Evolutionary conservation across 2,329 filamentous ascomycete genomes (phyloP).

Genomic region (Nigrograna mackinnonii): DNA sequence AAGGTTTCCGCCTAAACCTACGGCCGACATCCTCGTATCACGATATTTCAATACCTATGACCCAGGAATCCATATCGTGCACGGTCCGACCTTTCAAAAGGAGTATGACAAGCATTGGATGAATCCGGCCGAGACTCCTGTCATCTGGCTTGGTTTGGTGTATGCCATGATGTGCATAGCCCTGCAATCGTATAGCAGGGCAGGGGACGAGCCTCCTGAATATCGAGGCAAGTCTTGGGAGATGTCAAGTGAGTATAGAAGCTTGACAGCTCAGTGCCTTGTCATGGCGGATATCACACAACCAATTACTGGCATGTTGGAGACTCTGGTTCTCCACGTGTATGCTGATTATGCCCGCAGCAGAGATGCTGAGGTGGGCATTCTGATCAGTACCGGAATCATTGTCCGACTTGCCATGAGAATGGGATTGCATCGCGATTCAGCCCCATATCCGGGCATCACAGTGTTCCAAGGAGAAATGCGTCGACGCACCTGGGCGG

Average conservation of each 20-base stretch:
- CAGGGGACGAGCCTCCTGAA: slow-evolving; percentile 78
- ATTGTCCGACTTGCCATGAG: slow-evolving; percentile 67
- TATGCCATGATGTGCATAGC: slow-evolving; percentile 78
- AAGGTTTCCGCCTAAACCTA: slow-evolving; percentile 78
- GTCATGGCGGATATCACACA: slow-evolving; percentile 77
- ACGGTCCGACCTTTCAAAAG: slow-evolving; percentile 76
- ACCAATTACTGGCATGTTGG: slow-evolving; percentile 74
- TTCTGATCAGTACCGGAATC: slow-evolving; percentile 64
- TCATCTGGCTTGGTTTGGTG: slow-evolving; percentile 78
- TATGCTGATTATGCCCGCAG: slow-evolving; percentile 75
- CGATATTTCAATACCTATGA: slow-evolving; percentile 88
- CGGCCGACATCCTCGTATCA: slow-evolving; percentile 81
- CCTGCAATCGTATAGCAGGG: slow-evolving; percentile 77
- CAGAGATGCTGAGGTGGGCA: slow-evolving; percentile 72
- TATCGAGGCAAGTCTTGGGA: slow-evolving; percentile 67
- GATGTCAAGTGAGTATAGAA: slow-evolving; percentile 61
- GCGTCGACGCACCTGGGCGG: slow-evolving; percentile 66
- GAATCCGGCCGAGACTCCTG: slow-evolving; percentile 70
- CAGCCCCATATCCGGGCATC: slow-evolving; percentile 72
- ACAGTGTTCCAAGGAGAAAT: slow-evolving; percentile 77
- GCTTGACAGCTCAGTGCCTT: slow-evolving; percentile 77
- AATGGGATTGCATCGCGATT: slow-evolving; percentile 79
- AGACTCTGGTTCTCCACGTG: slow-evolving; percentile 75
- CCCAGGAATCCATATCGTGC: slow-evolving; percentile 60
- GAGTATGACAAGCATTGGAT: slow-evolving; percentile 71